A percentile compares a stretch with the other conserved stretches of the same genome.
phyloP scores from a whole-genome alignment of 2,329 filamentous ascomycete species.

The Xylariaceae sp. region DNA sequence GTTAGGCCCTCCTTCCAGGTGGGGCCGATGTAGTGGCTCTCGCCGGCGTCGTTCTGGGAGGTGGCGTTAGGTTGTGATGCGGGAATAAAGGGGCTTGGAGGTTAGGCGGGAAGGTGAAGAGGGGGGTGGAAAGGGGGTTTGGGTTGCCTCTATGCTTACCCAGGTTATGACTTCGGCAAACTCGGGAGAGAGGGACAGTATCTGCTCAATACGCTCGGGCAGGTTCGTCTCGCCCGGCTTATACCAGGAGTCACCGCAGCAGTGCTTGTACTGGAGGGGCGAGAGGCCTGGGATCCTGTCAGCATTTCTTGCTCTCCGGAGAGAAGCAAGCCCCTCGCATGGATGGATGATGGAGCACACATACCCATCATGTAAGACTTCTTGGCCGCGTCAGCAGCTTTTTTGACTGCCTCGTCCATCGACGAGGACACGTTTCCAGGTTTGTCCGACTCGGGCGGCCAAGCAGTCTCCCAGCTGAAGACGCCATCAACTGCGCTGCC shows the following conservation, averaged over 20 bases:
- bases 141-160: slow-evolving; percentile 9
- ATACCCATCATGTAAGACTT: slow-evolving; percentile 42
- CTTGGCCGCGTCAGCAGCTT: slow-evolving; percentile 25
- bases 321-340: background rate
- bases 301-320: background rate
- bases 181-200: slow-evolving; percentile 37
- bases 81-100: background rate
- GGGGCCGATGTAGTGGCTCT: slow-evolving; percentile 42
- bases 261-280: slow-evolving; percentile 38
- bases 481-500: slow-evolving; percentile 38
- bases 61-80: background rate
- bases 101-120: background rate
- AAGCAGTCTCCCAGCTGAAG: slow-evolving; percentile 43
- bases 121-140: background rate
- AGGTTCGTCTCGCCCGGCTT: slow-evolving; percentile 39
- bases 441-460: slow-evolving; percentile 34
- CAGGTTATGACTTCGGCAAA: slow-evolving; percentile 41
- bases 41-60: slow-evolving; percentile 40
- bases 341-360: background rate
- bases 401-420: slow-evolving; percentile 28
- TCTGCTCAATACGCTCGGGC: slow-evolving; percentile 40
- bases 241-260: slow-evolving; percentile 37
- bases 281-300: slow-evolving; percentile 30
- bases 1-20: slow-evolving; percentile 37
- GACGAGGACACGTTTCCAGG: slow-evolving; percentile 33